Base-by-base conservation (phyloP, 495 filamentous ascomycete species). In the Cetradonia linearis region DNA sequence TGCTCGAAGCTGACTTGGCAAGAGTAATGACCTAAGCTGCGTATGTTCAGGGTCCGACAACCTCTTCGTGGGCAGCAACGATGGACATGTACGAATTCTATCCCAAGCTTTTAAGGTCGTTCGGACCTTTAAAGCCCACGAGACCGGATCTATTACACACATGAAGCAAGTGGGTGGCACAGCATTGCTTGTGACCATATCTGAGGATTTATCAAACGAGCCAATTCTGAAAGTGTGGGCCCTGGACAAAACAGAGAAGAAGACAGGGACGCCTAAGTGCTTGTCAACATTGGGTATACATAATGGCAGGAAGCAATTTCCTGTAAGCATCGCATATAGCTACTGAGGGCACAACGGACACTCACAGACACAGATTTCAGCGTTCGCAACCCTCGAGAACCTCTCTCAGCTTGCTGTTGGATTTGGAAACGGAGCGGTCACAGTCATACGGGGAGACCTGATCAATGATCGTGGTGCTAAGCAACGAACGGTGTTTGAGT, bases 401-500 rank as follows among this genome's bases (percentile, higher is more conserved):
- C 76, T 97, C 16, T 88, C 89, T 10, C 92, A 96, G 75, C 79
- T 96, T 8, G 93, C 91, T 27, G 84, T 97, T 13, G 93, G 94
- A 20, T 98, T 98, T 71, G 93, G 86, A 28, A 96, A 97, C 71
- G 93, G 93, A 23, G 85, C 90, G 11, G 93, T 98, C 33, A 94
- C 89, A 10, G 84, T 96, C 38, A 87, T 98, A 60, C 82, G 93
- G 42, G 93, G 93, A 56, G 93, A 98, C 72, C 74, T 98, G 50
- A 91, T 98, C 61, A 88, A 97, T 70, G 94, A 97, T 70, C 83
- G 91, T 61, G 93, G 93, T n/a, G 88, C 93, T 38, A 91, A 90
- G 69, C 93, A 98, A 70, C 83, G 94, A 27, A 92, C 92, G 31
- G 90, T 98, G 31, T 94, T 95, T 72, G 93, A 96, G 67, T 95